These are phyloP conservation scores for Oxalis stricta DNA, from an alignment of 441 rosid genomes.

Conservation along the genomic window DNA sequence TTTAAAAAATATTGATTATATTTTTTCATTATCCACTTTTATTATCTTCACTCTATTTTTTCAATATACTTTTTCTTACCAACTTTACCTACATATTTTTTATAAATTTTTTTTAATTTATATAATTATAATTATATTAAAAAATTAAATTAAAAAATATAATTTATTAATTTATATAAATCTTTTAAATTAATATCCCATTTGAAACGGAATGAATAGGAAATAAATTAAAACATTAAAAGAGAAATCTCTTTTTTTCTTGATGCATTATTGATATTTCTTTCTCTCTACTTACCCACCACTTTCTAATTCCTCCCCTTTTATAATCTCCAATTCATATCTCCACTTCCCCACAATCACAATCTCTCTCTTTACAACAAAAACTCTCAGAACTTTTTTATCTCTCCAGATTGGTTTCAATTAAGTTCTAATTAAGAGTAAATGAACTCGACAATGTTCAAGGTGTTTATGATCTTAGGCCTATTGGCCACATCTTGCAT, in stretches of 20 bases:
- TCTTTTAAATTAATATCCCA: background rate
- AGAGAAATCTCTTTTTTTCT: background rate
- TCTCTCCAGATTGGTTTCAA: background rate
- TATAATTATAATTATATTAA: too few relatives aligned
- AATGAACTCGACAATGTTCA: slow-evolving; percentile 32
- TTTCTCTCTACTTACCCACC: background rate
- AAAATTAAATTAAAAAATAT: too few relatives aligned
- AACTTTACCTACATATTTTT: too few relatives aligned
- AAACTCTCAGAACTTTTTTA: slow-evolving; percentile 1
- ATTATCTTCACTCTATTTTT: too few relatives aligned
- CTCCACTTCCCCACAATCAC: slow-evolving; percentile 3
- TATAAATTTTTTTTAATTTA: too few relatives aligned
- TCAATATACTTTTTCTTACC: too few relatives aligned
- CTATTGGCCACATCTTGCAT: slow-evolving; percentile 48
- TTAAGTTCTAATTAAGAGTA: slow-evolving; percentile 6
- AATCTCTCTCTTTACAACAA: slow-evolving; percentile 1
- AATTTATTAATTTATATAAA: background rate
- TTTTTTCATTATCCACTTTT: too few relatives aligned
- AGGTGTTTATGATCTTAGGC: slow-evolving; percentile 33
- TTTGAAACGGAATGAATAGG: too few relatives aligned
- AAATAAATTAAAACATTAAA: background rate
- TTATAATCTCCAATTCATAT: background rate
- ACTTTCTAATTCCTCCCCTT: slow-evolving; percentile 1
- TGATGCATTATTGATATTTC: slow-evolving; percentile 1
- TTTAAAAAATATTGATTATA: too few relatives aligned